Evolutionary conservation across 495 filamentous ascomycete genomes (phyloP).

Genomic region (Penicillium cosmopolitanum): DNA sequence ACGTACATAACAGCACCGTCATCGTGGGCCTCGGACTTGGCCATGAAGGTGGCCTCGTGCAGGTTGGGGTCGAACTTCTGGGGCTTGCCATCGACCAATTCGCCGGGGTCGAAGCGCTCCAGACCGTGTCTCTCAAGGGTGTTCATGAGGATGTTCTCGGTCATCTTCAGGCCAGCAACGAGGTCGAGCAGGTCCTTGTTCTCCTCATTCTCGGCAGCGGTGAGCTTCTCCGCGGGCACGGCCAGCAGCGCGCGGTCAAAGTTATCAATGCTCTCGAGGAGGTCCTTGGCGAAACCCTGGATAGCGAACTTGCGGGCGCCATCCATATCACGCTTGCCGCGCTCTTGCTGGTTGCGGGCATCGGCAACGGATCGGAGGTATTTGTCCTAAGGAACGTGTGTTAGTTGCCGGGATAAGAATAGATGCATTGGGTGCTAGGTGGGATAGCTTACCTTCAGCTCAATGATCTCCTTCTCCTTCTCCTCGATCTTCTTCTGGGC

Average conservation of each 20-base stretch:
- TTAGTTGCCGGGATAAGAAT: not conserved
- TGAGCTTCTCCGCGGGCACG: conserved; percentile 75
- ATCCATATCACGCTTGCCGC: conserved; percentile 89
- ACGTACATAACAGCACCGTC: conserved; percentile 88
- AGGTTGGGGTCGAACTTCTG: conserved; percentile 89
- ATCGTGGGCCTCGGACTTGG: conserved; percentile 80
- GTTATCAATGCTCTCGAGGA: conserved; percentile 94
- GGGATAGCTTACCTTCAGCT: conserved; percentile 72
- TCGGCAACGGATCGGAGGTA: conserved; percentile 92
- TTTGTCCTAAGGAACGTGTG: conserved; percentile 68
- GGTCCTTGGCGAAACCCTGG: conserved; percentile 90
- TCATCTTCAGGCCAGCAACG: conserved; percentile 92
- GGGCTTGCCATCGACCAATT: conserved; percentile 57
- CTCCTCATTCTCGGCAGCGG: conserved; percentile 40
- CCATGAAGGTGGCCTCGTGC: conserved; percentile 95
- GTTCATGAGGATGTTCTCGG: conserved; percentile 81
- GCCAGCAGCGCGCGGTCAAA: conserved; percentile 85
- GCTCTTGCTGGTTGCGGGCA: conserved; percentile 95
- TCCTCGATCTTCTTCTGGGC: conserved; percentile 72
- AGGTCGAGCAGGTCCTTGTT: conserved; percentile 76
- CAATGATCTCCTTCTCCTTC: conserved; percentile 80
- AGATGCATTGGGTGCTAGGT: not conserved
- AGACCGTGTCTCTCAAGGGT: conserved; percentile 93
- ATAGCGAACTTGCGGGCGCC: conserved; percentile 88
- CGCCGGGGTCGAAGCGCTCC: conserved; percentile 79